A percentile compares a stretch with the other conserved stretches of the same genome.
These are phyloP conservation scores for Pelargonium australe DNA, from an alignment of 441 rosid species.

Conservation along the genomic window DNA sequence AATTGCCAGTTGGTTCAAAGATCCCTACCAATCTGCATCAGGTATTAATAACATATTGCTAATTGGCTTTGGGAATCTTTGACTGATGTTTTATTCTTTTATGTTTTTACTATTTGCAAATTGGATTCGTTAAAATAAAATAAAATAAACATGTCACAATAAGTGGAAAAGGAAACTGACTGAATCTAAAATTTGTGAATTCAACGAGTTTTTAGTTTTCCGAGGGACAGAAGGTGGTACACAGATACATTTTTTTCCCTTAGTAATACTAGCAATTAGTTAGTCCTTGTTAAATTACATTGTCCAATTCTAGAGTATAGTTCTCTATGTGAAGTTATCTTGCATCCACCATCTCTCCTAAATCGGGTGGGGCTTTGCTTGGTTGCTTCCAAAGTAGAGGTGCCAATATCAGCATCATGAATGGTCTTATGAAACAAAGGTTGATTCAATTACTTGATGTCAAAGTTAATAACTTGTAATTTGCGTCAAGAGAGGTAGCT, in stretches of 20 bases:
- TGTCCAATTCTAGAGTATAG: not conserved
- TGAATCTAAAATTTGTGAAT: not conserved
- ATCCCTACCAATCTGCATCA: constrained; percentile 41
- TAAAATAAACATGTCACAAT: not conserved
- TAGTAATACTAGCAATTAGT: no score
- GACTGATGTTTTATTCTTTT: constrained; percentile 1
- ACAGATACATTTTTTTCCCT: not conserved
- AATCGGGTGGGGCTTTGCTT: constrained; percentile 8
- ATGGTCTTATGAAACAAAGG: not conserved
- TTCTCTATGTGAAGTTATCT: not conserved
- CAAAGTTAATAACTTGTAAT: not conserved
- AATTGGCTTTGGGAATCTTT: constrained; percentile 17
- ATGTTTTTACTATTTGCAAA: not conserved
- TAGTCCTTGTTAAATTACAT: not conserved
- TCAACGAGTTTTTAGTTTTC: not conserved
- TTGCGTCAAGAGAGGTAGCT: not conserved
- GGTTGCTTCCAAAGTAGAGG: constrained; percentile 2
- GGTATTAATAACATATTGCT: constrained; percentile 37
- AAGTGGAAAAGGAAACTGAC: not conserved
- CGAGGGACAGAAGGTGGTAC: not conserved
- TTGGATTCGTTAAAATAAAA: not conserved
- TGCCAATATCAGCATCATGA: not conserved
- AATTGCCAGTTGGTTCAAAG: constrained; percentile 48
- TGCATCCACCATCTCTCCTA: not conserved
- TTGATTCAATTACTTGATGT: not conserved